Conservation (phyloP, 495 filamentous ascomycete genomes). For the Umbilicaria muhlenbergii region DNA sequence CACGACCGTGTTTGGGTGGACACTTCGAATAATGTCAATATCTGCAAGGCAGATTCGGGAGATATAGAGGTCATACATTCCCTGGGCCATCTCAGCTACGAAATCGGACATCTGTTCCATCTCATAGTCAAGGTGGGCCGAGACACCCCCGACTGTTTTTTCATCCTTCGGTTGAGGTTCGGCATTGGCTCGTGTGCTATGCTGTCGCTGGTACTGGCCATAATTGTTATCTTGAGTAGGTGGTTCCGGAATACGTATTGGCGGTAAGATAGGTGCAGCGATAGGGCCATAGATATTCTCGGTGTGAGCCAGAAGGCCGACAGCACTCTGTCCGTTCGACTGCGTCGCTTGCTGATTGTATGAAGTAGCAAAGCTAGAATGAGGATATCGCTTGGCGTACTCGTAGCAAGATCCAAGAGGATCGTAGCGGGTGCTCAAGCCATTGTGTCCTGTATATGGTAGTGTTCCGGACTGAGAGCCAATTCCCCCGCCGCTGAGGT, state of each 20-base stretch:
- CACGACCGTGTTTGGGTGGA: slow-evolving; percentile 50
- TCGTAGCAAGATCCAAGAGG: no score
- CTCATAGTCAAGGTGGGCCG: slow-evolving; percentile 93
- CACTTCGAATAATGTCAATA: slow-evolving; percentile 64
- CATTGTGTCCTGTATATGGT: no score
- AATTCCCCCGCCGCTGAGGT: not conserved
- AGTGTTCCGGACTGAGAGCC: no score
- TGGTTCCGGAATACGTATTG: slow-evolving; percentile 6
- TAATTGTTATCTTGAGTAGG: not conserved
- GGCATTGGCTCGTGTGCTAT: slow-evolving; percentile 5
- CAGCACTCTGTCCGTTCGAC: no score
- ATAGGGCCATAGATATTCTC: not conserved
- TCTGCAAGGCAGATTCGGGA: slow-evolving; percentile 48
- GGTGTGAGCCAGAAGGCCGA: not conserved
- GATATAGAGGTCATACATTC: slow-evolving; percentile 54
- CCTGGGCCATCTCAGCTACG: slow-evolving; percentile 81
- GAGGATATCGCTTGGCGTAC: no score
- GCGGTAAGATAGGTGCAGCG: slow-evolving; percentile 6
- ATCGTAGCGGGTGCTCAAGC: no score
- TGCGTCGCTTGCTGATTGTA: no score
- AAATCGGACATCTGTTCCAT: slow-evolving; percentile 98
- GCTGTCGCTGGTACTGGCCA: slow-evolving; percentile 1
- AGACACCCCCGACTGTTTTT: slow-evolving; percentile 67
- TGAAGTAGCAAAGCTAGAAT: no score
- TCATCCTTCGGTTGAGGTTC: slow-evolving; percentile 33